These are phyloP conservation scores for Penicillium sp. DNA, from an alignment of 2,329 filamentous ascomycete species.

Conservation along the genomic window DNA sequence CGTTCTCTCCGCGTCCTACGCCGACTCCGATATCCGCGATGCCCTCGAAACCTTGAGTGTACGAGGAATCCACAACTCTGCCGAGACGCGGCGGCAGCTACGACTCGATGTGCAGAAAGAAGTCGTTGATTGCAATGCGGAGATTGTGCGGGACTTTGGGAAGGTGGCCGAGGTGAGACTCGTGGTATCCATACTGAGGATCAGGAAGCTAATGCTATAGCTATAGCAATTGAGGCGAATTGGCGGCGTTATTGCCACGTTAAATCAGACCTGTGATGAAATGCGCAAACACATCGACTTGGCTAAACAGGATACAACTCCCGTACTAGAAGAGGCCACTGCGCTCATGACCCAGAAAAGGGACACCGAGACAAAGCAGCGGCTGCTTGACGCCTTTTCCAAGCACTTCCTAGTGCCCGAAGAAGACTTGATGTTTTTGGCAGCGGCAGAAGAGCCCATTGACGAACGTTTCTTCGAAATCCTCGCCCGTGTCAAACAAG, in stretches of 20 bases:
- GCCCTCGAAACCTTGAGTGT: constrained; percentile 72
- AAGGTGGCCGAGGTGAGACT: constrained; percentile 71
- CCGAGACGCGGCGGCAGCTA: constrained; percentile 71
- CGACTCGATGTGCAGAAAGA: constrained; percentile 83
- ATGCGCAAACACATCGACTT: constrained; percentile 72
- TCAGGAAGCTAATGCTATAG: constrained; percentile 18
- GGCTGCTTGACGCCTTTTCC: constrained; percentile 69
- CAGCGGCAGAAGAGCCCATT: constrained; percentile 72
- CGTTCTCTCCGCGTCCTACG: constrained; percentile 86
- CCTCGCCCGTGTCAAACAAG: constrained; percentile 73
- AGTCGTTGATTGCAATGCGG: constrained; percentile 85
- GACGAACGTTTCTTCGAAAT: constrained; percentile 78
- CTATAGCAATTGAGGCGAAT: constrained; percentile 78
- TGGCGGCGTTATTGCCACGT: constrained; percentile 66
- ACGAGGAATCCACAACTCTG: constrained; percentile 64
- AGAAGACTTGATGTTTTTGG: constrained; percentile 69
- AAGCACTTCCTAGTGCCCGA: constrained; percentile 80
- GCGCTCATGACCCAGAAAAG: constrained; percentile 66
- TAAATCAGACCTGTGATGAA: constrained; percentile 73
- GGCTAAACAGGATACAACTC: constrained; percentile 68
- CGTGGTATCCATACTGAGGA: constrained; percentile 3
- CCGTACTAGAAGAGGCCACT: constrained; percentile 71
- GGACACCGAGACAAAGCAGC: constrained; percentile 73
- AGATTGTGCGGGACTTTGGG: constrained; percentile 82
- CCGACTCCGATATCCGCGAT: constrained; percentile 85